These are phyloP conservation scores for Suhomyces sp. DNA, from an alignment of 805 yeast genomes.

Conservation along the genomic window DNA sequence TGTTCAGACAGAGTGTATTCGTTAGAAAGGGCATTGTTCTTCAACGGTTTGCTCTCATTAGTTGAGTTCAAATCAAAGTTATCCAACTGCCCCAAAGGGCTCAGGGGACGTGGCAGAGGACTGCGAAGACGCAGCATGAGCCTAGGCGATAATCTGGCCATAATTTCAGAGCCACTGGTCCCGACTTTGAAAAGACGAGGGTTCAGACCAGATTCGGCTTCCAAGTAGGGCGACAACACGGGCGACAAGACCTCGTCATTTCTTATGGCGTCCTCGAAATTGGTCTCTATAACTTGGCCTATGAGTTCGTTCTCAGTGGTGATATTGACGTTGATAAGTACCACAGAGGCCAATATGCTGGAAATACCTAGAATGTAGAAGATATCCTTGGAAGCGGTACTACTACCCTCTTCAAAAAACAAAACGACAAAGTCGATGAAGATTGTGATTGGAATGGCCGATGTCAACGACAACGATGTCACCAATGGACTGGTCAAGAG, in stretches of 20 bases:
- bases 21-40: conserved; percentile 2
- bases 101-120: not conserved
- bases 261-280: conserved; percentile 46
- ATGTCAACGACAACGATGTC: conserved; percentile 48
- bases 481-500: conserved; percentile 53
- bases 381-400: conserved; percentile 20
- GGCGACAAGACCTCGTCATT: conserved; percentile 47
- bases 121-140: not conserved
- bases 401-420: conserved; percentile 16
- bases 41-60: conserved; percentile 5
- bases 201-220: conserved; percentile 8
- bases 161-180: conserved; percentile 10
- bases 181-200: conserved; percentile 8
- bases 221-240: conserved; percentile 42
- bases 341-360: conserved; percentile 44
- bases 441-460: conserved; percentile 52
- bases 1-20: not conserved
- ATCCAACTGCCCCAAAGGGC: not conserved
- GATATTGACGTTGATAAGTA: conserved; percentile 44
- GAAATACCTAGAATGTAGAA: conserved; percentile 46
- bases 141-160: conserved; percentile 14
- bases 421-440: conserved; percentile 44
- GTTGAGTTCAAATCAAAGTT: not conserved
- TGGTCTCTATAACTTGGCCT: conserved; percentile 46
- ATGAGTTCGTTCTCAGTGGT: conserved; percentile 43